Evolutionary conservation across 2,329 filamentous ascomycete genomes (phyloP).

Genomic region (Moelleriella libera): DNA sequence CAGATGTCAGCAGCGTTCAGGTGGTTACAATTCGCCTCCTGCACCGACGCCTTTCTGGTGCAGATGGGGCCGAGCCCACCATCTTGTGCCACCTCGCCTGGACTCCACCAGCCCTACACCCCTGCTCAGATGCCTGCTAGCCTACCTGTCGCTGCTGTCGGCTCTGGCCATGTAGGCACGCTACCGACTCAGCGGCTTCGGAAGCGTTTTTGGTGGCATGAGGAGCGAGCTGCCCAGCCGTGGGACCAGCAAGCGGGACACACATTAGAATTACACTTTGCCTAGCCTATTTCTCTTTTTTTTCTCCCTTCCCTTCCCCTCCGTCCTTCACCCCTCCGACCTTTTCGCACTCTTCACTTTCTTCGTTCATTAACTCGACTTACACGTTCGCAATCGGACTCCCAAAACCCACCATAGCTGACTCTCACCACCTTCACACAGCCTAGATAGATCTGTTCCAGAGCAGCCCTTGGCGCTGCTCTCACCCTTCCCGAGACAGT

Average conservation of each 20-base stretch:
- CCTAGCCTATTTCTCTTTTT: background rate
- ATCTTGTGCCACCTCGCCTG: background rate
- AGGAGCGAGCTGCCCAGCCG: background rate
- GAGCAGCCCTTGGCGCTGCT: slow-evolving; percentile 11
- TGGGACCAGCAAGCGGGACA: background rate
- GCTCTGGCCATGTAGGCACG: background rate
- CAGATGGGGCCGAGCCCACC: background rate
- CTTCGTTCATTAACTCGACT: background rate
- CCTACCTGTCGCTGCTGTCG: background rate
- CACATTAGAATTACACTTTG: background rate
- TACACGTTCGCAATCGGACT: background rate
- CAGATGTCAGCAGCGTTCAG: slow-evolving; percentile 1
- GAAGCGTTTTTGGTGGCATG: background rate
- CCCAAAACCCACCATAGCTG: background rate
- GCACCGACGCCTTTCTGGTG: background rate
- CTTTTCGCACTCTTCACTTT: background rate
- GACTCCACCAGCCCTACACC: background rate
- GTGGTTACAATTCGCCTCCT: background rate
- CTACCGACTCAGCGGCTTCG: slow-evolving; percentile 1
- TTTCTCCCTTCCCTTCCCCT: background rate
- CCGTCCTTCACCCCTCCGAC: no score
- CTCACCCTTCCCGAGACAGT: slow-evolving; percentile 6
- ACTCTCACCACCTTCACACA: background rate
- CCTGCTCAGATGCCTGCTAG: background rate
- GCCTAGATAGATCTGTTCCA: slow-evolving; percentile 7